A percentile compares a stretch with the other conserved stretches of the same genome.
Evolutionary conservation across 2,329 filamentous ascomycete genomes (phyloP).

Genomic region (Samsoniella hepiali): DNA sequence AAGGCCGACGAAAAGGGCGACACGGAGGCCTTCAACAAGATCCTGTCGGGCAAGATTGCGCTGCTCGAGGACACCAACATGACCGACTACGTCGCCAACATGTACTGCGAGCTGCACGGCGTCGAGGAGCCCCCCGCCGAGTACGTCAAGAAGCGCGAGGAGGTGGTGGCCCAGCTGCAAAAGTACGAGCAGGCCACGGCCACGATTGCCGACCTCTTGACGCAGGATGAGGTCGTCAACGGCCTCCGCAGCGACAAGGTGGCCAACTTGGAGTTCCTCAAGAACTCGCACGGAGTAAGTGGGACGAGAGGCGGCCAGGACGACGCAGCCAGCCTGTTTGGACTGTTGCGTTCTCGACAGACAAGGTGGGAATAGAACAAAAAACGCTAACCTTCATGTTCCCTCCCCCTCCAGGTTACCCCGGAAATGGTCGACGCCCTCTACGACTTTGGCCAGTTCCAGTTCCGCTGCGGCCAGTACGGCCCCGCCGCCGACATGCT

Average conservation of each 20-base stretch:
- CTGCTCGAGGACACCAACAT: constrained; percentile 97
- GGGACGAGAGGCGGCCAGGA: background rate
- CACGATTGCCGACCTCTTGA: constrained; percentile 83
- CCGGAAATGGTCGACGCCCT: constrained; percentile 94
- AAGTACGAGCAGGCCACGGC: constrained; percentile 81
- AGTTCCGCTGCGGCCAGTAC: constrained; percentile 97
- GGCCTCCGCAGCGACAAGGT: constrained; percentile 95
- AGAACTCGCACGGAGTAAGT: constrained; percentile 88
- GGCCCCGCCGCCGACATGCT: constrained; percentile 84
- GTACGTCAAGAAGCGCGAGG: constrained; percentile 84
- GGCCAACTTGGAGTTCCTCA: constrained; percentile 96
- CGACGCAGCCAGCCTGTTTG: no score
- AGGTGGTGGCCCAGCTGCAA: constrained; percentile 79
- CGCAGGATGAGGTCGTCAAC: constrained; percentile 83
- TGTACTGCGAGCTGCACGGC: constrained; percentile 86
- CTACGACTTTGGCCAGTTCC: constrained; percentile 93
- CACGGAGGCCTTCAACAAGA: constrained; percentile 58
- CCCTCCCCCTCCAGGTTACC: constrained; percentile 58
- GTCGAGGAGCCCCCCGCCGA: constrained; percentile 75
- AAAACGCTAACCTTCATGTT: background rate
- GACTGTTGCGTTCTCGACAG: no score
- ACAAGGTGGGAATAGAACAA: background rate
- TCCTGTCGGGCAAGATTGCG: constrained; percentile 85
- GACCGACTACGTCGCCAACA: constrained; percentile 92
- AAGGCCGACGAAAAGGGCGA: constrained; percentile 73